phyloP scores from a whole-genome alignment of 2,329 filamentous ascomycete species.

The Didymella sp. region DNA sequence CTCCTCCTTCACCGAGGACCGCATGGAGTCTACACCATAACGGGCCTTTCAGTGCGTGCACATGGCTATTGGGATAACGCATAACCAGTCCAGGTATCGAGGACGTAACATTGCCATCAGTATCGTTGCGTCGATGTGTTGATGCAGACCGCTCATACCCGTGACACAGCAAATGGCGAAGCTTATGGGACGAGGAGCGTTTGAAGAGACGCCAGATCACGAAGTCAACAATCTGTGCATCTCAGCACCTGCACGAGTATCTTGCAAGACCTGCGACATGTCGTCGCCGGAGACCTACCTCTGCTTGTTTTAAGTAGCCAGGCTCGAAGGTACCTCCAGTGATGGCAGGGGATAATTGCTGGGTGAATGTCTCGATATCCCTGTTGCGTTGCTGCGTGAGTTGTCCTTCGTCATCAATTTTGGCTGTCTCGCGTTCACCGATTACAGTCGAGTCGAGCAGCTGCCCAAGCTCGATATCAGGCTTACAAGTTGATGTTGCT shows the following conservation, averaged over 20 bases:
- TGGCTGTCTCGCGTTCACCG: slow-evolving; percentile 57
- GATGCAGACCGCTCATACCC: slow-evolving; percentile 69
- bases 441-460: slow-evolving; percentile 76
- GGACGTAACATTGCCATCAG: slow-evolving; percentile 45
- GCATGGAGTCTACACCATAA: slow-evolving; percentile 79
- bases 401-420: slow-evolving; percentile 56
- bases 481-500: slow-evolving; percentile 49
- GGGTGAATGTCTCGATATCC: slow-evolving; percentile 56
- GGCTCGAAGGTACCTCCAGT: slow-evolving; percentile 39
- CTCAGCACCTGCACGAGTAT: slow-evolving; percentile 21
- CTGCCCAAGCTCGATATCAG: slow-evolving; percentile 53
- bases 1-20: slow-evolving; percentile 76
- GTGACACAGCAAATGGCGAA: slow-evolving; percentile 81
- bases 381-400: slow-evolving; percentile 44
- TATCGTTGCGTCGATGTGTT: slow-evolving; percentile 33
- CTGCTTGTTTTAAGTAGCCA: slow-evolving; percentile 49
- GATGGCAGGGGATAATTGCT: slow-evolving; percentile 50
- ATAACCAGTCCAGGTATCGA: slow-evolving; percentile 71
- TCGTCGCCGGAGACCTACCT: slow-evolving; percentile 47
- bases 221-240: slow-evolving; percentile 57
- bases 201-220: slow-evolving; percentile 78
- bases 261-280: neutral
- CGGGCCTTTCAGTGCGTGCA: slow-evolving; percentile 68
- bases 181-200: slow-evolving; percentile 60
- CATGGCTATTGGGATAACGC: slow-evolving; percentile 72